Conservation (phyloP, 345 rosid genomes). For the Euphorbia lathyris region DNA sequence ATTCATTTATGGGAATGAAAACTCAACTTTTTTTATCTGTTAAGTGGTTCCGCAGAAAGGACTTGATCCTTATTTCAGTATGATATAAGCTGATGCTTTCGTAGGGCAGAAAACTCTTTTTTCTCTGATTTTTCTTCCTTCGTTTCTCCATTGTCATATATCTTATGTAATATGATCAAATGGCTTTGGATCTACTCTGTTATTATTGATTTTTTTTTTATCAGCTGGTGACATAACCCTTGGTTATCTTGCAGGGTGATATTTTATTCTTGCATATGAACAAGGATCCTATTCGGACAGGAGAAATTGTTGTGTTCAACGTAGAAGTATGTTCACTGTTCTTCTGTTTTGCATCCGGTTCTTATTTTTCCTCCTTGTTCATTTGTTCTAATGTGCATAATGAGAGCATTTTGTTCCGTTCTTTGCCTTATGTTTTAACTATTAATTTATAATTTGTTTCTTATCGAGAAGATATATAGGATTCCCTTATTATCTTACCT, state of each 20-base stretch:
- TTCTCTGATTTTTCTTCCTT: background rate
- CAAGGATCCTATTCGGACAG: slow-evolving; percentile 64
- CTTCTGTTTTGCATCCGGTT: background rate
- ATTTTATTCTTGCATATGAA: slow-evolving; percentile 61
- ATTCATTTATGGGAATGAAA: background rate
- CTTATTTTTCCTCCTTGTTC: background rate
- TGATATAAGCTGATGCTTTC: background rate
- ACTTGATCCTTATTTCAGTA: background rate
- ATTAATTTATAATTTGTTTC: no score
- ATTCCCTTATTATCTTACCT: background rate
- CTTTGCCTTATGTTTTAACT: background rate
- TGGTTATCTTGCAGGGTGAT: slow-evolving; percentile 53
- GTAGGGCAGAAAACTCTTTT: background rate
- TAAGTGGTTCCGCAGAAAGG: background rate
- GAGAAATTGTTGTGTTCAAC: slow-evolving; percentile 66
- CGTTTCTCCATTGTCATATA: background rate
- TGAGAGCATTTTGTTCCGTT: background rate
- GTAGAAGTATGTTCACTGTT: slow-evolving; percentile 39
- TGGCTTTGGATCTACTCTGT: background rate
- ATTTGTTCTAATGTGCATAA: background rate
- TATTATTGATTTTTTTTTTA: background rate
- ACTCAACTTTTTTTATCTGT: background rate
- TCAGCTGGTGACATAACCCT: background rate
- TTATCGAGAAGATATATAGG: background rate
- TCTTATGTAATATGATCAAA: background rate